These are phyloP conservation scores for Taxillus chinensis DNA, from an alignment of 164 flowering plant genomes.

Conservation along the genomic window DNA sequence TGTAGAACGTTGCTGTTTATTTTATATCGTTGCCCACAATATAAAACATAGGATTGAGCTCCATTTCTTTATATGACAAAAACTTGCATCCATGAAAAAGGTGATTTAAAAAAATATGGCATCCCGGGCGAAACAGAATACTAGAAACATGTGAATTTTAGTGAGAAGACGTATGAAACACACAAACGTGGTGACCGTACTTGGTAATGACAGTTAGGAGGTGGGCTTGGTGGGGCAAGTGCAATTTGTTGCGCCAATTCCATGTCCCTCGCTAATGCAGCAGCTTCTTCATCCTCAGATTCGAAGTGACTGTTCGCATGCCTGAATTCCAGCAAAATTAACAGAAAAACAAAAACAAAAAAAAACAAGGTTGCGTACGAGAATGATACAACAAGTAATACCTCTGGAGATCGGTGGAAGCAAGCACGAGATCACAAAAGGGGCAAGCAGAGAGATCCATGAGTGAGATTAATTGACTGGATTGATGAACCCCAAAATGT, in stretches of 20 bases:
- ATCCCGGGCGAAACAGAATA: no score
- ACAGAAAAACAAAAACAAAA: neutral
- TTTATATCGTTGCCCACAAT: no score
- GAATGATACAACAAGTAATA: conserved; percentile 3
- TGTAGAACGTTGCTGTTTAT: no score
- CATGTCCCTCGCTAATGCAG: conserved; percentile 17
- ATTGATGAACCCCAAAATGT: neutral
- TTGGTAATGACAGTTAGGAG: neutral
- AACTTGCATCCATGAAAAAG: no score
- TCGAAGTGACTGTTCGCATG: conserved; percentile 53
- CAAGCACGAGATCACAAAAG: conserved; percentile 27
- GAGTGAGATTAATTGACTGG: neutral
- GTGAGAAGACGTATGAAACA: no score
- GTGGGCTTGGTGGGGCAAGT: conserved; percentile 18
- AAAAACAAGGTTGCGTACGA: neutral
- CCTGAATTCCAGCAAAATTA: conserved; percentile 18
- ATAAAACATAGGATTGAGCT: no score
- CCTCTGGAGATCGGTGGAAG: conserved; percentile 37
- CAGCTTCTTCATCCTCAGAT: conserved; percentile 25
- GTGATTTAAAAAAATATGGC: no score
- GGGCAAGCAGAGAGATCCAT: conserved; percentile 26
- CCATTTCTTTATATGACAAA: no score
- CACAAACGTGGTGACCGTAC: no score
- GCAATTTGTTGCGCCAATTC: conserved; percentile 39
- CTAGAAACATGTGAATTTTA: no score